Conservation (phyloP, 805 yeast species). For the Metschnikowia matae region DNA sequence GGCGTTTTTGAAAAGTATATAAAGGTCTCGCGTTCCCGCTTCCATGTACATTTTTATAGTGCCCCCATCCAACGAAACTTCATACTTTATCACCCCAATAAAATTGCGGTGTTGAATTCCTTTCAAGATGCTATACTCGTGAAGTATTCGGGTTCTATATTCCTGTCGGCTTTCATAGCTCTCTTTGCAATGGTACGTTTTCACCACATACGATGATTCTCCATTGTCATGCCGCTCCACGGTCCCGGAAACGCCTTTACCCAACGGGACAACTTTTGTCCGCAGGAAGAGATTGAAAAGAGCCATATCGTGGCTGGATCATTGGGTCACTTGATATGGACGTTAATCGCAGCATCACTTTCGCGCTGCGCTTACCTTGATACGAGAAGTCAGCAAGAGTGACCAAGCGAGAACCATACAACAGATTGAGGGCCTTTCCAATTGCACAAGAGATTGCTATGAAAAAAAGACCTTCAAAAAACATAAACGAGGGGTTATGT, state of each 20-base stretch:
- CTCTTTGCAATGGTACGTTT: conserved; percentile 41
- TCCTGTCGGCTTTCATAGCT: conserved; percentile 36
- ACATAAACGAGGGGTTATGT: too few relatives aligned
- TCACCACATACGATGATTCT: conserved; percentile 36
- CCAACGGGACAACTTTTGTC: conserved; percentile 16
- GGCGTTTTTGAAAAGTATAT: conserved; percentile 9
- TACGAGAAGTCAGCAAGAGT: too few relatives aligned
- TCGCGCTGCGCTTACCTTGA: neutral
- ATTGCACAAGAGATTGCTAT: too few relatives aligned
- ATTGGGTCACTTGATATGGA: neutral
- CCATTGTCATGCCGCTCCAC: conserved; percentile 24
- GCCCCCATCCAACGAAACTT: conserved; percentile 20
- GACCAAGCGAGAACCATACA: too few relatives aligned
- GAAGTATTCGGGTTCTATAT: conserved; percentile 32
- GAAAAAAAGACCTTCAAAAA: too few relatives aligned
- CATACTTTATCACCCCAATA: conserved; percentile 30
- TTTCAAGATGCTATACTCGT: conserved; percentile 33
- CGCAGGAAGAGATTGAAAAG: neutral
- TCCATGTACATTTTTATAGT: conserved; percentile 28
- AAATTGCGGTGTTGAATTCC: conserved; percentile 31
- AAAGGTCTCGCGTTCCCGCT: conserved; percentile 27
- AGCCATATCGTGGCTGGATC: neutral
- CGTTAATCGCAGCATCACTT: neutral
- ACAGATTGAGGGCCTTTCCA: too few relatives aligned
- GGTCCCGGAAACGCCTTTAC: conserved; percentile 32